phyloP scores from a whole-genome alignment of 73 alveolate species.

The Tetrahymena elliotti region DNA sequence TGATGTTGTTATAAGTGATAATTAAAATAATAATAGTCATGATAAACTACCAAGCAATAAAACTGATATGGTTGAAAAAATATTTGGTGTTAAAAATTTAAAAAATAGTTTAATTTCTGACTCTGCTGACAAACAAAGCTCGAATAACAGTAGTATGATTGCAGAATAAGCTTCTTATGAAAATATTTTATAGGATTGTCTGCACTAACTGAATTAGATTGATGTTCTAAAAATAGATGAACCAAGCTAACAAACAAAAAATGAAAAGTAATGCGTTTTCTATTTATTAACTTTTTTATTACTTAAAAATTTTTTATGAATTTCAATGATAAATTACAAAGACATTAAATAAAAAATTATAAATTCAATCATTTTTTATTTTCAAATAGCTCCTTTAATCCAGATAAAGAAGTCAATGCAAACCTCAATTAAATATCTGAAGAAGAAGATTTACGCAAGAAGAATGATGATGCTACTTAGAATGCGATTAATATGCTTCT shows the following conservation, averaged over 20 bases:
- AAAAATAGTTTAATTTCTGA: not conserved
- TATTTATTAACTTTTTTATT: too few species aligned
- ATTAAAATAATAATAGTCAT: not conserved
- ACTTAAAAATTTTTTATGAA: too few species aligned
- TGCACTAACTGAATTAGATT: not conserved
- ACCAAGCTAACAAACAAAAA: not conserved
- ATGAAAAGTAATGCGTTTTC: not conserved
- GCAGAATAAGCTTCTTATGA: not conserved
- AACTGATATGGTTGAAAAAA: not conserved
- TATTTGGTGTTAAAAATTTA: not conserved
- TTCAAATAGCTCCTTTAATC: not conserved
- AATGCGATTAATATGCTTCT: not conserved
- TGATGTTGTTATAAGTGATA: not conserved
- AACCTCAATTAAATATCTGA: not conserved
- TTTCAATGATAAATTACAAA: not conserved
- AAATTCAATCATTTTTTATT: too few species aligned
- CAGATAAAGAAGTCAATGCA: not conserved
- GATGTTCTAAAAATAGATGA: not conserved
- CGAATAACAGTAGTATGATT: not conserved
- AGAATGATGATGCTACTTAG: not conserved
- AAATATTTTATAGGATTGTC: not conserved
- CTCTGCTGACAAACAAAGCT: not conserved
- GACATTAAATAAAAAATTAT: too few species aligned
- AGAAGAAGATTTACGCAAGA: not conserved
- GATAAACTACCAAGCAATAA: not conserved